Evolutionary conservation across 1,284 basidiomycete species (phyloP), one percentile per base, ranked within the genome.

Genomic region (Serendipita sp.): DNA sequence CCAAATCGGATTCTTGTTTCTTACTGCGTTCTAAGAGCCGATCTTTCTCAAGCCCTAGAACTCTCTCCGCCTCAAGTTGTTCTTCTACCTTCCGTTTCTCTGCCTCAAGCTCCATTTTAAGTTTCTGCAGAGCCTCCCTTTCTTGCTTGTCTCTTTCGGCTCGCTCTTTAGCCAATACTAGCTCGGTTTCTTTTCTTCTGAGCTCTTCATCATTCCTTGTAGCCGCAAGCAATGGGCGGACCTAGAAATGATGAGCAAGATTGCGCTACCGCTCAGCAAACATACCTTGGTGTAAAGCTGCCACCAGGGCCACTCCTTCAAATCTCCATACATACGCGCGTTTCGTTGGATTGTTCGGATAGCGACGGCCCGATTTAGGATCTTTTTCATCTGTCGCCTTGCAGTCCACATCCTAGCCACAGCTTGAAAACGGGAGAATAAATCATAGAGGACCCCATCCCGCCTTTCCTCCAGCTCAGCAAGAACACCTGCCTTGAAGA

Each of bases 231-330:
- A 99, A 73, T 0, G 96, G 96, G 53, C 93, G 87, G 29, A 99
- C 83, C 86, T 88, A 3, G 17, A n/a, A 63, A 22, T 43, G 49
- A 6, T 68, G 35, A 66, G 41, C 62, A 61, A 5, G 44, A 38
- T n/a, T 50, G 26, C 30, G 53, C 49, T 22, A 8, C 17, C 61
- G n/a, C 55, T 10, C 2, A 30, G 30, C 15, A 17, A 61, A 29
- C 68, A 44, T 66, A 84, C 84, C 80, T 93, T 96, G 15, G 91
- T 93, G 73, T 96, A 99, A 15, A 99, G 79, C 67, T 93, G 90
- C 96, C 96, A 99, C 96, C 96, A 99, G 1, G 96, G 93, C 96
- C 95, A 99, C 64, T 95, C 91, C 60, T 86, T 79, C 12, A 97
- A 78, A 63, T 91, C 84, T 29, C 87, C 85, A 70, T 99, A 99